phyloP scores from a whole-genome alignment of 345 rosid genomes.

The Gossypium herbaceum region DNA sequence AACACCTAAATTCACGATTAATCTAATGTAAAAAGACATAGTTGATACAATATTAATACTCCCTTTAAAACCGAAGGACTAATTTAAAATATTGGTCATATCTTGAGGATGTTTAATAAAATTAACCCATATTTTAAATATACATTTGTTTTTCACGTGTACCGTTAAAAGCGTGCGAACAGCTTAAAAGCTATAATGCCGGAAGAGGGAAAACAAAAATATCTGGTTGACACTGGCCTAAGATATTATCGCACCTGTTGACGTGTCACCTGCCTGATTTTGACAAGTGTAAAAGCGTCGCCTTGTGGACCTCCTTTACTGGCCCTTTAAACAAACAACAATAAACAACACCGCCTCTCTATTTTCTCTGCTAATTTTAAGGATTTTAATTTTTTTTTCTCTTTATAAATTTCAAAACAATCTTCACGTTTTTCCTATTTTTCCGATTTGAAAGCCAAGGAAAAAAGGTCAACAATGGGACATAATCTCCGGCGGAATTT shows the following conservation, averaged over 20 bases:
- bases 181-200: too few species aligned
- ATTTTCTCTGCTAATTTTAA: constrained; percentile 17
- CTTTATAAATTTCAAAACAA: not conserved
- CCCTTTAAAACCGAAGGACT: not conserved
- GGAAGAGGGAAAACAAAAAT: constrained; percentile 18
- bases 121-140: too few species aligned
- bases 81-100: not conserved
- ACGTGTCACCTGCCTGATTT: constrained; percentile 32
- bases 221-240: constrained; percentile 38
- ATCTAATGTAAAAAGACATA: too few species aligned
- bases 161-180: not conserved
- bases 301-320: constrained; percentile 48
- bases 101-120: too few species aligned
- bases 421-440: constrained; percentile 11
- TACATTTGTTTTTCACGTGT: not conserved
- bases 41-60: too few species aligned
- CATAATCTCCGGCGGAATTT: constrained; percentile 23
- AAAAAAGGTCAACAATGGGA: not conserved
- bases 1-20: too few species aligned
- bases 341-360: constrained; percentile 15
- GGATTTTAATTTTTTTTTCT: not conserved
- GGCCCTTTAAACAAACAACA: constrained; percentile 3
- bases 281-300: constrained; percentile 67
- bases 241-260: constrained; percentile 44
- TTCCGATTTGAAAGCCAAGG: not conserved